Base-by-base conservation (phyloP, 306 rosid species). In the Pyrus pyrifolia region DNA sequence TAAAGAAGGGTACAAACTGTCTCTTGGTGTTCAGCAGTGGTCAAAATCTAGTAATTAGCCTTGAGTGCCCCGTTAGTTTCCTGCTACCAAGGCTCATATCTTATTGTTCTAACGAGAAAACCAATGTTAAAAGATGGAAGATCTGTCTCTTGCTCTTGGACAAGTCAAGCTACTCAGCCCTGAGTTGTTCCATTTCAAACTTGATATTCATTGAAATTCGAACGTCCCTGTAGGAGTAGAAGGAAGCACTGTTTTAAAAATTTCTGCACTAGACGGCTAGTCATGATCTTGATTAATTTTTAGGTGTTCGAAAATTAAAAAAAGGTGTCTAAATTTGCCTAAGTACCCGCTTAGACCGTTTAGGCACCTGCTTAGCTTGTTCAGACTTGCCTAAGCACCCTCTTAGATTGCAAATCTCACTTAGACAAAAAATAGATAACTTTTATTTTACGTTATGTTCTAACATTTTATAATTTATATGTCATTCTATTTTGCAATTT, bases 281-380 rank as follows among this genome's bases (percentile, higher is more conserved):
- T 5, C 1, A 5, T 0, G 1, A 5, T 1, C 40, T 35, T 8
- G 8, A 35, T 35, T 35, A 35, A 35, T 35, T 35, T 1, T 0
- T 35, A 35, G 8, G 1, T 0, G 2, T 35, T 35, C 1, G 8
- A 35, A 35, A 35, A 35, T 35, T 35, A 35, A 35, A 2, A 35
- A 35, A 35, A 1, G 2, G 1, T 0, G 40, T 1, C 2, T 35
- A 35, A 35, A 35, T 35, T 8, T 35, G 40, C 8, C 40, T 35
- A 35, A 1, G 0, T 2, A 0, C 9, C 42, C 10, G 2, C 2
- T 2, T 35, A 35, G 9, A 35, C 9, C 0, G 0, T 2, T 2
- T 35, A 35, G 0, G 40, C 2, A 0, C 9, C 2, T 0, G 9
- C 9, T 1, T 35, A 35, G 40, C 40, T 1, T 35, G 8, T 35